Conservation (phyloP, 805 yeast species). For the Komagataella phaffii region DNA sequence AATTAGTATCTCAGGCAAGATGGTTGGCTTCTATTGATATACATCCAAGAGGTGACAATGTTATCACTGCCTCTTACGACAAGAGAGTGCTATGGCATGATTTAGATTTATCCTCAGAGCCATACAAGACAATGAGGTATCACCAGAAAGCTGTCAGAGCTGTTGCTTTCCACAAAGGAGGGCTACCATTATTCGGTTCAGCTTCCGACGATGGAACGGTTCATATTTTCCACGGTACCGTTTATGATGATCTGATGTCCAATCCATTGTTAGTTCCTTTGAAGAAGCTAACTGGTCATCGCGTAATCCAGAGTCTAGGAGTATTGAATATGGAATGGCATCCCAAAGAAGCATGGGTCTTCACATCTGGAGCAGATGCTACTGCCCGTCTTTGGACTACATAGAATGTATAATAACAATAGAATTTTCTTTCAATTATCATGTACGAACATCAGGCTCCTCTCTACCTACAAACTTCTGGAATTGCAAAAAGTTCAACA, state of each 20-base stretch:
- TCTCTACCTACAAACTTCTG: conserved; percentile 65
- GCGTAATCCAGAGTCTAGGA: conserved; percentile 67
- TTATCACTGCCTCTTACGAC: conserved; percentile 85
- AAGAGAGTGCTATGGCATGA: conserved; percentile 97
- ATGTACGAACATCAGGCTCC: conserved; percentile 84
- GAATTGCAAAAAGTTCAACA: conserved; percentile 58
- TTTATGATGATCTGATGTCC: conserved; percentile 89
- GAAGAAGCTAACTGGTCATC: conserved; percentile 88
- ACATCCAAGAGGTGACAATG: conserved; percentile 93
- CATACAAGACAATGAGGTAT: conserved; percentile 90
- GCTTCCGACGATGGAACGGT: conserved; percentile 91
- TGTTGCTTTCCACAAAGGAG: conserved; percentile 74
- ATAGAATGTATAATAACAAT: conserved; percentile 12
- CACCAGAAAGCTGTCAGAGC: conserved; percentile 91
- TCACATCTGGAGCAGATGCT: conserved; percentile 95
- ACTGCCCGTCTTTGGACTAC: conserved; percentile 96
- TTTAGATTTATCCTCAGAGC: conserved; percentile 75
- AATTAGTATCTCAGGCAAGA: conserved; percentile 88
- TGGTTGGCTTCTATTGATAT: conserved; percentile 87
- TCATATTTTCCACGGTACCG: conserved; percentile 93
- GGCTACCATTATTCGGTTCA: conserved; percentile 82
- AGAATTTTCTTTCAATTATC: conserved; percentile 2
- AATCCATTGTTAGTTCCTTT: conserved; percentile 93
- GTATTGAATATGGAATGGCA: conserved; percentile 88
- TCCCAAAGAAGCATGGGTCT: conserved; percentile 96